Conservation (phyloP, 345 rosid species). For the Linum tenue region DNA sequence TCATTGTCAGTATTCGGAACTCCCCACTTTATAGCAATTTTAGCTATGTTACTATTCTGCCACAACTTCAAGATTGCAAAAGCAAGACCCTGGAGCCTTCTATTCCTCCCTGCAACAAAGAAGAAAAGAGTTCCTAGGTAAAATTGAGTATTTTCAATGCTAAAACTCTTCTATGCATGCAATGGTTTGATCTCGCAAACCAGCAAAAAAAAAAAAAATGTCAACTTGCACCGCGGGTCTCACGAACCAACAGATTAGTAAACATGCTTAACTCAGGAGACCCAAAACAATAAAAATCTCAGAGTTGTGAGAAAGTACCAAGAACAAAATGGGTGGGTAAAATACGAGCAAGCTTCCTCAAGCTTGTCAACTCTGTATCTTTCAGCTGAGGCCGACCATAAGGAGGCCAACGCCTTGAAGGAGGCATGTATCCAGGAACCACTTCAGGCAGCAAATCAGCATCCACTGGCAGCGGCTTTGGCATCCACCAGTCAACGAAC, state of each 20-base stretch:
- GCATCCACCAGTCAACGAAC: slow-evolving; percentile 89
- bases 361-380: slow-evolving; percentile 53
- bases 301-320: slow-evolving; percentile 33
- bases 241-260: no score
- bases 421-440: slow-evolving; percentile 59
- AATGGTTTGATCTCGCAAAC: not conserved
- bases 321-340: slow-evolving; percentile 80
- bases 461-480: slow-evolving; percentile 79
- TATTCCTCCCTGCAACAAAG: slow-evolving; percentile 57
- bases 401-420: slow-evolving; percentile 58
- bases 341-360: slow-evolving; percentile 64
- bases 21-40: slow-evolving; percentile 88
- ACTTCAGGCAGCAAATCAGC: slow-evolving; percentile 69
- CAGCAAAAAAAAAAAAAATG: not conserved
- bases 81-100: slow-evolving; percentile 75
- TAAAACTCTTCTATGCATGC: slow-evolving; percentile 2
- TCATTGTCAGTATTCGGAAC: slow-evolving; percentile 59
- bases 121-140: slow-evolving; percentile 11
- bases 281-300: not conserved
- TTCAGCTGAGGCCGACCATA: slow-evolving; percentile 39
- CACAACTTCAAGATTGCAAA: slow-evolving; percentile 67
- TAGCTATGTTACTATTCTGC: slow-evolving; percentile 64
- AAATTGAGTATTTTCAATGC: slow-evolving; percentile 7
- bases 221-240: not conserved
- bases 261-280: not conserved